phyloP scores from a whole-genome alignment of 495 filamentous ascomycete species.

The Staphylotrichum longicolle region DNA sequence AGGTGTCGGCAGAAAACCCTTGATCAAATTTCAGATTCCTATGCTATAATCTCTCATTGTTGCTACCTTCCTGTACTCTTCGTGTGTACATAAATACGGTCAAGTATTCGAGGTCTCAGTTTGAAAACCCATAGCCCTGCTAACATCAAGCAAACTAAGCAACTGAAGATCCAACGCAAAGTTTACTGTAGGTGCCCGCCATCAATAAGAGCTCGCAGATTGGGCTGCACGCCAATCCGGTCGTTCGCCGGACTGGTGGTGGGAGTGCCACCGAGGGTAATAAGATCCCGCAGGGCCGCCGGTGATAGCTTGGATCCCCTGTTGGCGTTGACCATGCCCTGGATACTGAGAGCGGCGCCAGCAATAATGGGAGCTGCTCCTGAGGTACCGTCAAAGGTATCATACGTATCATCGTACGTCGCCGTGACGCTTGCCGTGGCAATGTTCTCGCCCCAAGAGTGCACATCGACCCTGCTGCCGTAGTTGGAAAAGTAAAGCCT shows the following conservation, averaged over 20 bases:
- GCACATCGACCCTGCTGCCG: constrained; percentile 14
- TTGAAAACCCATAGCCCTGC: no score
- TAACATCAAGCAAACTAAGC: no score
- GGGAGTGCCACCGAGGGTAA: constrained; percentile 12
- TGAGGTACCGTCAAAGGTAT: constrained; percentile 15
- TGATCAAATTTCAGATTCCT: no score
- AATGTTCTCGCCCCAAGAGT: constrained; percentile 22
- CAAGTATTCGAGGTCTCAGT: no score
- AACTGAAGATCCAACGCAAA: no score
- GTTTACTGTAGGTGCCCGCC: neutral
- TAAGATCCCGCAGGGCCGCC: constrained; percentile 2
- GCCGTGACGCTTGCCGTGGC: neutral
- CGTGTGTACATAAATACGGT: no score
- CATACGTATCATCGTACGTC: neutral
- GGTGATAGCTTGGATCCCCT: constrained; percentile 12
- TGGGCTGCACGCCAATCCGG: constrained; percentile 18
- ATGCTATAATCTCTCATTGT: no score
- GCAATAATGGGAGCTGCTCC: constrained; percentile 19
- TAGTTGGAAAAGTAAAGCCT: constrained; percentile 14
- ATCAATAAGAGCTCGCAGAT: constrained; percentile 20
- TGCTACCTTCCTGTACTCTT: no score
- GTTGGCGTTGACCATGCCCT: constrained; percentile 18
- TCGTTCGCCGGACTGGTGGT: neutral
- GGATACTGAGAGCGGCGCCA: constrained; percentile 15
- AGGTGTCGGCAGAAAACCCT: no score